These are phyloP conservation scores for Aristolochia californica DNA, from an alignment of 164 flowering plant species.

Conservation along the genomic window DNA sequence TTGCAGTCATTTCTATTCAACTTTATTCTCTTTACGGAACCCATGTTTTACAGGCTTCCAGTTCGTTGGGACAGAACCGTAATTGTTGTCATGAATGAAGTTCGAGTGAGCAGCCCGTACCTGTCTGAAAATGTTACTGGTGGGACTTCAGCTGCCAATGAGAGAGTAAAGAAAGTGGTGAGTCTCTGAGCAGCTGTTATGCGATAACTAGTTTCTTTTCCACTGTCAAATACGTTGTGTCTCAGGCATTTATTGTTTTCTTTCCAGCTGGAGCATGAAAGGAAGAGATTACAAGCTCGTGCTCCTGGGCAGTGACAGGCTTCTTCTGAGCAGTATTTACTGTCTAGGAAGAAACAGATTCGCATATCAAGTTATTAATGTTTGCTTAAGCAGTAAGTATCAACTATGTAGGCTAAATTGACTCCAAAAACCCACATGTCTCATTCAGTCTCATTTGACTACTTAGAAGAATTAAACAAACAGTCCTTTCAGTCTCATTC, in stretches of 20 bases:
- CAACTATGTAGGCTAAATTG: too few species aligned
- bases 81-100: conserved; percentile 91
- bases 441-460: too few species aligned
- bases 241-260: not conserved
- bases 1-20: not conserved
- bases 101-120: conserved; percentile 85
- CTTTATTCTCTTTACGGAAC: not conserved
- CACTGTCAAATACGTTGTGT: not conserved
- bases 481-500: too few species aligned
- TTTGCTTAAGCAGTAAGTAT: too few species aligned
- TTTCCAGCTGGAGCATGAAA: conserved; percentile 62
- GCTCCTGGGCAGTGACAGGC: conserved; percentile 28
- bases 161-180: conserved; percentile 94
- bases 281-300: conserved; percentile 61
- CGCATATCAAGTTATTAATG: too few species aligned
- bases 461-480: too few species aligned
- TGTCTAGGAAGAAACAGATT: too few species aligned
- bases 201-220: not conserved
- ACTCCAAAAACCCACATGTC: too few species aligned
- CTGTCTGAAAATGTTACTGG: conserved; percentile 74
- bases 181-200: conserved; percentile 6
- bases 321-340: too few species aligned
- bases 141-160: conserved; percentile 92
- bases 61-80: conserved; percentile 91
- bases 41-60: conserved; percentile 54